Evolutionary conservation across 176 grass and related monocot genomes (phyloP).

Genomic region (Musa acuminata): DNA sequence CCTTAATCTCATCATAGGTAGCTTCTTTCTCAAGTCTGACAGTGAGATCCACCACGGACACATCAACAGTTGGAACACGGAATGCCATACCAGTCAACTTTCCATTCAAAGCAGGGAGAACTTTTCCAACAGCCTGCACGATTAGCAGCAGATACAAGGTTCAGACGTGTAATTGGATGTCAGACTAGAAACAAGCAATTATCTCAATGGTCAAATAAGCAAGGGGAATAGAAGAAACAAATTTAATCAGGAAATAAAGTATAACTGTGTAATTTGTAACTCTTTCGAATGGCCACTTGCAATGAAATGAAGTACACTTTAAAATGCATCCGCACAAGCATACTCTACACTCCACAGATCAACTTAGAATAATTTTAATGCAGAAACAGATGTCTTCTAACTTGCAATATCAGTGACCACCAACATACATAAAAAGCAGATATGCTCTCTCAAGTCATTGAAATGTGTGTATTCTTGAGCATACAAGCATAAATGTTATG

Average conservation of each 20-base stretch:
- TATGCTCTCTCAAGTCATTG: too few relatives aligned
- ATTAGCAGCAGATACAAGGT: not conserved
- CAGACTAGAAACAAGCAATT: not conserved
- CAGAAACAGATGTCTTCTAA: not conserved
- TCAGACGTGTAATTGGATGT: not conserved
- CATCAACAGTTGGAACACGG: constrained; percentile 55
- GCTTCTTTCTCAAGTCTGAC: too few relatives aligned
- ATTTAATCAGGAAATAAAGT: not conserved
- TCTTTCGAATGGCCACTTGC: too few relatives aligned
- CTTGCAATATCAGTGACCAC: too few relatives aligned
- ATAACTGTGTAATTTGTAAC: too few relatives aligned
- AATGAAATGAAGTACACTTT: not conserved
- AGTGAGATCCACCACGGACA: too few relatives aligned
- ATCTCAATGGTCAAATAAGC: not conserved
- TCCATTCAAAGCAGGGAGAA: constrained; percentile 54
- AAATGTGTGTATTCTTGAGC: too few relatives aligned
- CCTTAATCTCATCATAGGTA: too few relatives aligned
- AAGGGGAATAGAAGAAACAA: not conserved
- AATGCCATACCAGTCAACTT: constrained; percentile 62
- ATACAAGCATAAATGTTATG: too few relatives aligned
- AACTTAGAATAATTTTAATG: not conserved
- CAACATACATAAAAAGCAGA: too few relatives aligned
- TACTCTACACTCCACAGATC: not conserved
- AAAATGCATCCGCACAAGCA: too few relatives aligned
- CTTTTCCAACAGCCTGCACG: constrained; percentile 54